phyloP scores from a whole-genome alignment of 495 filamentous ascomycete species.

The Cenococcum geophilum region DNA sequence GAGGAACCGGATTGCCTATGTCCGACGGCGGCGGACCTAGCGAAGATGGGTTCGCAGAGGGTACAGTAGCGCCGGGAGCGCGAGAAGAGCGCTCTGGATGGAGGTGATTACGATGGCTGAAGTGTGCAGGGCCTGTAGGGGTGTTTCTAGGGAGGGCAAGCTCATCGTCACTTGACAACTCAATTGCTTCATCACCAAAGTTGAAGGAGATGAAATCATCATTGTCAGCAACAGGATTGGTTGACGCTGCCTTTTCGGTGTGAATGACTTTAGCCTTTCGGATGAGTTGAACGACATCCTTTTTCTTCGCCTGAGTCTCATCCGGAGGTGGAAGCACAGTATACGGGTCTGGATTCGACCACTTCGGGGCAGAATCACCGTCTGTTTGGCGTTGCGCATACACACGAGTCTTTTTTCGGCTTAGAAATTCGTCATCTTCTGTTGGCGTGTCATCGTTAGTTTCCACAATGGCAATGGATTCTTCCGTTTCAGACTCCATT shows the following conservation, averaged over 20 bases:
- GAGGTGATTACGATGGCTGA: constrained; percentile 4
- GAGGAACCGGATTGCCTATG: background rate
- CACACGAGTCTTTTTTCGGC: constrained; percentile 13
- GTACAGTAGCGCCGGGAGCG: background rate
- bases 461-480: background rate
- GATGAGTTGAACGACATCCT: constrained; percentile 80
- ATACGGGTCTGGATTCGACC: constrained; percentile 94
- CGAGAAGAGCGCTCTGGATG: background rate
- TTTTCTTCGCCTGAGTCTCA: constrained; percentile 57
- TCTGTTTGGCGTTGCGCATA: constrained; percentile 22
- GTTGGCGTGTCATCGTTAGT: background rate
- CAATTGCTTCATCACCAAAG: constrained; percentile 47
- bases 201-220: constrained; percentile 83
- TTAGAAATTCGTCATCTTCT: constrained; percentile 1
- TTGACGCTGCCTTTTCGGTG: constrained; percentile 37
- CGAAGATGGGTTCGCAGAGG: background rate
- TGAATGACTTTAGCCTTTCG: constrained; percentile 65
- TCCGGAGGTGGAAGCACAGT: constrained; percentile 71
- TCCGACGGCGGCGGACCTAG: background rate
- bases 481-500: constrained; percentile 6
- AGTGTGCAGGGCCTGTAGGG: background rate
- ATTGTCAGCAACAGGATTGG: constrained; percentile 53
- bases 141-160: background rate
- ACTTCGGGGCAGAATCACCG: constrained; percentile 55
- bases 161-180: background rate